Evolutionary conservation across 257 asterid species (phyloP), one percentile per base, ranked within the genome.

Genomic region (Petunia secreta): DNA sequence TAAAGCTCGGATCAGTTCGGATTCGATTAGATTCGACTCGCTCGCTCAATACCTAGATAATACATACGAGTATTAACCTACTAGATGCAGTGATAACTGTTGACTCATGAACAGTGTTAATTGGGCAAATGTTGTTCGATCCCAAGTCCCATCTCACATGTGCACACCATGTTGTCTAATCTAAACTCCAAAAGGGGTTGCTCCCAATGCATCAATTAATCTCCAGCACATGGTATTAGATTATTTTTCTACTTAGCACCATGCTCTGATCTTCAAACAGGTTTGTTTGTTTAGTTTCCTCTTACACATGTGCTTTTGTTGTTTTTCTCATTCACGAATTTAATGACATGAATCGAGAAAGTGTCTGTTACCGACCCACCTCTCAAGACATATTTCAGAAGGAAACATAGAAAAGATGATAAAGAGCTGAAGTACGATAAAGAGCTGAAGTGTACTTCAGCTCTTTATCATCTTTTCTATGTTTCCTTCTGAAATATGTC

Each of bases 331-430:
- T 73, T 73, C 44, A 50, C 48, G 77, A 50, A 73, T 71, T 10
- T 71, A 71, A 71, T 71, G 46, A 71, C 77, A 71, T 34, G 62
- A n/a, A n/a, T n/a, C n/a, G n/a, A n/a, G n/a, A n/a, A n/a, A n/a
- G n/a, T n/a, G n/a, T n/a, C n/a, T n/a, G n/a, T n/a, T n/a, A n/a
- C n/a, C n/a, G n/a, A n/a, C n/a, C n/a, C n/a, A n/a, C n/a, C n/a
- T n/a, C n/a, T n/a, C n/a, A n/a, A n/a, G n/a, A n/a, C n/a, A n/a
- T n/a, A n/a, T n/a, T n/a, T n/a, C n/a, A n/a, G n/a, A n/a, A n/a
- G n/a, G n/a, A n/a, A n/a, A n/a, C n/a, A n/a, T n/a, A n/a, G n/a
- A n/a, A n/a, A n/a, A n/a, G n/a, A n/a, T n/a, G n/a, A n/a, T n/a
- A n/a, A n/a, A n/a, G n/a, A n/a, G n/a, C n/a, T n/a, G n/a, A n/a